A percentile compares a stretch with the other conserved stretches of the same genome.
These are phyloP conservation scores for sorghum (Sorghum bicolor) DNA, from an alignment of 176 grass and related monocot genomes.

Conservation along the genomic window Sorghum_bicolor_NCBIv3 NC_012879.2:8445501-8446000, in stretches of 20 bases:
- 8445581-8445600: constrained; percentile 76
- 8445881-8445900: neutral
- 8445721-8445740: constrained; percentile 53
- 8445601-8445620: constrained; percentile 36
- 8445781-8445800: neutral
- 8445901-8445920: neutral
- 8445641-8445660: constrained; percentile 68
- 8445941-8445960: constrained; percentile 38
- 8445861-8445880: neutral
- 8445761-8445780: neutral
- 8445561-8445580: constrained; percentile 37
- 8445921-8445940: neutral
- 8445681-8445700: constrained; percentile 49
- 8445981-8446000: constrained; percentile 55
- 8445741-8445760: constrained; percentile 17
- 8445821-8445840: neutral
- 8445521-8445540: neutral
- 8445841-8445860: neutral
- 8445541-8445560: neutral
- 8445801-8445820: neutral
- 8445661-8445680: constrained; percentile 56
- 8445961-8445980: constrained; percentile 60
- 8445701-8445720: constrained; percentile 49
- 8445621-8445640: constrained; percentile 50
- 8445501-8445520: neutral